A percentile compares a stretch with the other conserved stretches of the same genome.
Evolutionary conservation across 192 early-diverging fungal species (phyloP).

Genomic region (Geranomyces variabilis): DNA sequence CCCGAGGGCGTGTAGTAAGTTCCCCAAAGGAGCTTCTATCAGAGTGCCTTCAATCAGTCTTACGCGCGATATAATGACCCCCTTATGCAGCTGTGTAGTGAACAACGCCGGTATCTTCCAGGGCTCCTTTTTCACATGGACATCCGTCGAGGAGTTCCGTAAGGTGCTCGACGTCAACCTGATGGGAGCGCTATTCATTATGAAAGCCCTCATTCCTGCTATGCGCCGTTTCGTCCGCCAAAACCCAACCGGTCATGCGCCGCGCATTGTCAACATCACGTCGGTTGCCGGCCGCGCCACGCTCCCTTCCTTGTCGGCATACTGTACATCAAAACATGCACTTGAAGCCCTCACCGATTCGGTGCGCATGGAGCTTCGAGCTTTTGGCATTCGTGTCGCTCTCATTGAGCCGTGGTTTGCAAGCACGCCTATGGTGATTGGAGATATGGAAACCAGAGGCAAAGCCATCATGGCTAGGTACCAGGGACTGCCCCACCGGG

Average conservation of each 20-base stretch:
- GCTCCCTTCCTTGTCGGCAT: neutral
- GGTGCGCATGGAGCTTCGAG: conserved; percentile 49
- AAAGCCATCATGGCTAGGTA: conserved; percentile 4
- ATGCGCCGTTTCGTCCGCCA: conserved; percentile 17
- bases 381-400: conserved; percentile 51
- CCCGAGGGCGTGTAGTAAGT: conserved; percentile 30
- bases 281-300: conserved; percentile 36
- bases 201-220: conserved; percentile 36
- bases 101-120: conserved; percentile 44
- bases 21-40: too few species aligned
- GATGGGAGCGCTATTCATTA: conserved; percentile 43
- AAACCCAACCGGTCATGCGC: conserved; percentile 20
- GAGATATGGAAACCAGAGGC: neutral
- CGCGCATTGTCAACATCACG: conserved; percentile 42
- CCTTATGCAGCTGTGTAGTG: conserved; percentile 15
- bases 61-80: too few species aligned
- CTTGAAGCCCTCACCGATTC: conserved; percentile 48
- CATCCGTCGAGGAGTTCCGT: conserved; percentile 14
- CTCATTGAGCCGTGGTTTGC: conserved; percentile 38
- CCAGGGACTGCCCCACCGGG: neutral
- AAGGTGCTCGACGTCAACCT: conserved; percentile 43
- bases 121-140: conserved; percentile 32
- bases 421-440: conserved; percentile 19
- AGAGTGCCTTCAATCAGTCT: too few species aligned
- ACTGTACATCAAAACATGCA: conserved; percentile 55